A percentile compares a stretch with the other conserved stretches of the same genome.
phyloP scores from a whole-genome alignment of 2,329 filamentous ascomycete species.

The Aspergillus quadrilineatus region DNA sequence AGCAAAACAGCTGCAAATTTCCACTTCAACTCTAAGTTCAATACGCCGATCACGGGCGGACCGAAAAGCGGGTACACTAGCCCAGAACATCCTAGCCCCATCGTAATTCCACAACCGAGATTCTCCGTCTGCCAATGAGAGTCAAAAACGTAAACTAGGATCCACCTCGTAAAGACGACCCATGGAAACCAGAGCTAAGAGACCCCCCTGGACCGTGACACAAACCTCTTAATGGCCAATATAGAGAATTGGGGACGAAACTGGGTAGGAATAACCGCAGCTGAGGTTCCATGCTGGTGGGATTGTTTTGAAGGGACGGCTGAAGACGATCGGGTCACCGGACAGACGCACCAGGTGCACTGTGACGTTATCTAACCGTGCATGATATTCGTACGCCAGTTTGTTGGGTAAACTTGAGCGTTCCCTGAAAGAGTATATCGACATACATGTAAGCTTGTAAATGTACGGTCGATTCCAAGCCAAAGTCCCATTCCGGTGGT shows the following conservation, averaged over 20 bases:
- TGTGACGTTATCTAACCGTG: neutral
- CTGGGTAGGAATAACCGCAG: neutral
- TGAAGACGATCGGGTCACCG: neutral
- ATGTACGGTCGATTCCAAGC: too few relatives aligned
- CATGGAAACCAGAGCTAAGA: neutral
- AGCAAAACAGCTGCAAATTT: neutral
- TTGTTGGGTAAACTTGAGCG: neutral
- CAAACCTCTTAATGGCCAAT: neutral
- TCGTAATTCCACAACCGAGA: constrained; percentile 17
- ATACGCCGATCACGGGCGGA: constrained; percentile 22
- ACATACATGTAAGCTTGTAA: neutral
- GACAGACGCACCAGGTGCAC: neutral
- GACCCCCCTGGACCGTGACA: neutral
- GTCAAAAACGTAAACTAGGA: neutral
- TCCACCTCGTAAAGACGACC: neutral
- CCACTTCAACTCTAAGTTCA: neutral
- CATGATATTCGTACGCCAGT: neutral
- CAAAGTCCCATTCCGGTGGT: too few relatives aligned
- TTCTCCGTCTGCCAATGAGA: constrained; percentile 21
- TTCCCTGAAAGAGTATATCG: neutral
- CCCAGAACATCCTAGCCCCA: constrained; percentile 4
- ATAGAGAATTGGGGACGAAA: neutral
- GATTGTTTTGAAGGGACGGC: neutral
- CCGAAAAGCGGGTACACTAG: constrained; percentile 24
- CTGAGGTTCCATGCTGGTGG: neutral